Base-by-base conservation (phyloP, 2,329 filamentous ascomycete species). In the Neopestalotiopsis rosae region DNA sequence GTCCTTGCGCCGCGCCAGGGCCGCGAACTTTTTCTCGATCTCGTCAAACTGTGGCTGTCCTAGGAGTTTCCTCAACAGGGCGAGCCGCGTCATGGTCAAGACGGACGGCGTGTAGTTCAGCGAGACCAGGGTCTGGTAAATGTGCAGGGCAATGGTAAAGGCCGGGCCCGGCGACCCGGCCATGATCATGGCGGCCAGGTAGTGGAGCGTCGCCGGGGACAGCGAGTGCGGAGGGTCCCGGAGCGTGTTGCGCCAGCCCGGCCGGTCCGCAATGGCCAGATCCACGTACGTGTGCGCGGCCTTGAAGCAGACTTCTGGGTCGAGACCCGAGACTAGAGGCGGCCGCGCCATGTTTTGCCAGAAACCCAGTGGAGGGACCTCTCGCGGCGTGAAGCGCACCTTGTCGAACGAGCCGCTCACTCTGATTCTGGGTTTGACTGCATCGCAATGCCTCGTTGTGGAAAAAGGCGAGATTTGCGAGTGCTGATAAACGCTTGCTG, bases 101-200 rank as follows among this genome's bases (percentile, higher is more conserved):
- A 79, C 76, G 17, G 80, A 79, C 6, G 82, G 81, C 42, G 69
- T 63, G 72, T 83, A 82, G 49, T 72, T 76, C 1, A 79, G 69
- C 20, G 69, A 62, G 9, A 76, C 75, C 10, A 79, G 78, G 2
- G 78, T 77, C 67, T 76, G 66, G 58, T 83, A 74, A 71, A 84
- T 80, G 68, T 81, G 77, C 5, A 73, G 65, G 12, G 74, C 76
- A 2, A 83, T 68, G 32, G 68, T 61, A 61, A 65, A 70, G 9
- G 71, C 64, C 9, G 59, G 63, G 0, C 64, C 66, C 1, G 57
- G 62, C n/a, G 71, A 64, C 34, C 61, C 57, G 32, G 61, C 28
- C 14, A 73, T 62, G 17, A 81, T 72, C 6, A 79, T 59, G 14
- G 74, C 58, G 28, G 75, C 79, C 1, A 77, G 69, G 68, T 76